These are phyloP conservation scores for Moesziomyces antarcticus DNA, from an alignment of 1,284 basidiomycete species.

Conservation along the genomic window DNA sequence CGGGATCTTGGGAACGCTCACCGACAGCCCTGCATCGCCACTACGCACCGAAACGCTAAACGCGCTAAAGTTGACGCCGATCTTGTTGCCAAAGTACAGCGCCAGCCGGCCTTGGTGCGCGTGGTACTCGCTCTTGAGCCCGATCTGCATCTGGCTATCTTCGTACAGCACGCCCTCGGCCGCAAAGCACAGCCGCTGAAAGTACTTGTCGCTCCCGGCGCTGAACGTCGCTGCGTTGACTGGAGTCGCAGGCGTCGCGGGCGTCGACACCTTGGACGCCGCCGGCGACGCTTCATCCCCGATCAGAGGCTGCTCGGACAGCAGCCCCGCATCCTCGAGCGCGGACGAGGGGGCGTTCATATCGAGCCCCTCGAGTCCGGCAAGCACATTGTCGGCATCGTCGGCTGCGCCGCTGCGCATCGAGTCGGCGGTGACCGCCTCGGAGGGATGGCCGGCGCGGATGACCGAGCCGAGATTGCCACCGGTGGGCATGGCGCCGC, in stretches of 20 bases:
- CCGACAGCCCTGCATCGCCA: slow-evolving; percentile 77
- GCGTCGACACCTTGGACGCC: slow-evolving; percentile 12
- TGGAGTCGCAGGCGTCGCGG: slow-evolving; percentile 32
- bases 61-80: slow-evolving; percentile 83
- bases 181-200: slow-evolving; percentile 82
- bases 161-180: slow-evolving; percentile 94
- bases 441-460: slow-evolving; percentile 41
- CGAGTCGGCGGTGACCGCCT: slow-evolving; percentile 48
- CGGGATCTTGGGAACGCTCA: slow-evolving; percentile 88
- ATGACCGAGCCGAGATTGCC: slow-evolving; percentile 50
- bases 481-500: slow-evolving; percentile 60
- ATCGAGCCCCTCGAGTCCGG: slow-evolving; percentile 84
- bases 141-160: slow-evolving; percentile 93
- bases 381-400: slow-evolving; percentile 75
- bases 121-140: slow-evolving; percentile 95
- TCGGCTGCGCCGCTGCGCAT: slow-evolving; percentile 29
- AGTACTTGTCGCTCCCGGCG: slow-evolving; percentile 75
- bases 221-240: slow-evolving; percentile 33
- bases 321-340: slow-evolving; percentile 25
- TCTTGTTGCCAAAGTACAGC: slow-evolving; percentile 95
- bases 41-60: slow-evolving; percentile 83
- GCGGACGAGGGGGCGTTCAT: slow-evolving; percentile 70
- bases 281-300: slow-evolving; percentile 16
- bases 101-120: slow-evolving; percentile 89
- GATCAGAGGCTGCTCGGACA: slow-evolving; percentile 34